Base-by-base conservation (phyloP, 257 asterid species). In the Solanum pimpinellifolium region DNA sequence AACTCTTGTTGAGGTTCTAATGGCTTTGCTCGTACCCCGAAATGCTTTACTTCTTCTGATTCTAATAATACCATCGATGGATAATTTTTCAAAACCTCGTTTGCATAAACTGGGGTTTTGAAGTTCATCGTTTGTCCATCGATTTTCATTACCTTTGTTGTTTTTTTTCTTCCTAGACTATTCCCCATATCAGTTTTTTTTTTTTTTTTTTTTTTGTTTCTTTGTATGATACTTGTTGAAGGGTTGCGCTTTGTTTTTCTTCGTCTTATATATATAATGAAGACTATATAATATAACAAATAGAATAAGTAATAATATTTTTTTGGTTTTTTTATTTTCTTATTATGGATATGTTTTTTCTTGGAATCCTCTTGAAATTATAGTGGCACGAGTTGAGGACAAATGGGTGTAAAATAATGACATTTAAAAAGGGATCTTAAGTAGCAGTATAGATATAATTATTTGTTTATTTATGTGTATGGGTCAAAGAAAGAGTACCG, bases 41-140 rank as follows among this genome's bases (percentile, higher is more conserved):
- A 93, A 86, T 93, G 95, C 91, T 96, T 95, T 7, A 96, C 98
- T 16, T 96, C 88, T 88, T 96, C 98, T 10, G 99, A 94, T 65
- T 96, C 99, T n/a, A 96, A 87, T 86, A 96, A 29, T 2, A 93
- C 97, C 27, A 89, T 89, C 2, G 97, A 95, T 33, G 99, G 98
- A 76, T 93, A 87, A 44, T 90, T 87, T 16, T 91, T 93, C 15
- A 94, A 21, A 1, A 95, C 93, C 87, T 97, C 93, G 62, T 92
- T 92, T 74, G 97, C 98, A 60, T 89, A 89, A 15, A 93, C 73
- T 0, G 98, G 98, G 2, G 94, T 91, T 89, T 84, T 95, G 74
- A 92, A 68, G 69, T 95, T 96, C 89, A 95, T 87, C 0, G 92
- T 93, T 87, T 96, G 94, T 0, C 99, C 99, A 20, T 91, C 91